Percentiles rank a stretch among this genome's conserved stretches.
Conservation (phyloP, 2,329 filamentous ascomycete genomes). For the Colletotrichum godetiae region DNA sequence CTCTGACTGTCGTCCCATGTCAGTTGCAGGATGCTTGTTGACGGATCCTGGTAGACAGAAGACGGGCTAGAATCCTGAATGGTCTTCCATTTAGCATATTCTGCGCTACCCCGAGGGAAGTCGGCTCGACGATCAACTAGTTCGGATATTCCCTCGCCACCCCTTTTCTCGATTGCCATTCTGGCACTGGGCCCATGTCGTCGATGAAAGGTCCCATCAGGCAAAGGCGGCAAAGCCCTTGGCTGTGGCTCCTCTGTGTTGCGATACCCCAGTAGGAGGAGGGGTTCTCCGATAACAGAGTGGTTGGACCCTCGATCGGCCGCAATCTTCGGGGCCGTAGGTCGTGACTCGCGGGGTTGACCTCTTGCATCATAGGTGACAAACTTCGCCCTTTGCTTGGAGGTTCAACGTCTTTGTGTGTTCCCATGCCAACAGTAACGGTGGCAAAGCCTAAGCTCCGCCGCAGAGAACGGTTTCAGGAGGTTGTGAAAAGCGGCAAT, state of each 20-base stretch:
- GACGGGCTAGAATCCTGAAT: slow-evolving; percentile 30
- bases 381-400: background rate
- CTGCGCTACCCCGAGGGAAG: slow-evolving; percentile 22
- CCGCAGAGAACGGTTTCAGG: slow-evolving; percentile 13
- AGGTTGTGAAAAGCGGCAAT: background rate
- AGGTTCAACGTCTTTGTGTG: slow-evolving; percentile 3
- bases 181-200: slow-evolving; percentile 6
- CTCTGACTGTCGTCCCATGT: slow-evolving; percentile 34
- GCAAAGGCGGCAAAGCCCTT: slow-evolving; percentile 34
- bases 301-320: slow-evolving; percentile 33
- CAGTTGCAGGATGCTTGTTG: slow-evolving; percentile 30
- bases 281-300: slow-evolving; percentile 24
- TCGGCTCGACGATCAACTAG: slow-evolving; percentile 31
- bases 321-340: slow-evolving; percentile 26
- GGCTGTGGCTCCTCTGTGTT: slow-evolving; percentile 14
- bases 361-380: slow-evolving; percentile 31
- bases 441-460: slow-evolving; percentile 5
- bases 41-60: slow-evolving; percentile 20
- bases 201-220: slow-evolving; percentile 18
- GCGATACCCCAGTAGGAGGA: slow-evolving; percentile 18
- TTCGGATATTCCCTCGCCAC: slow-evolving; percentile 31
- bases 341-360: slow-evolving; percentile 33
- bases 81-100: slow-evolving; percentile 22
- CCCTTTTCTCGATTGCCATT: slow-evolving; percentile 22
- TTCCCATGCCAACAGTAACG: slow-evolving; percentile 10